Evolutionary conservation across 768 basidiomycete species (phyloP), one percentile per base, ranked within the genome.

Genomic region (Epithele typhae): DNA sequence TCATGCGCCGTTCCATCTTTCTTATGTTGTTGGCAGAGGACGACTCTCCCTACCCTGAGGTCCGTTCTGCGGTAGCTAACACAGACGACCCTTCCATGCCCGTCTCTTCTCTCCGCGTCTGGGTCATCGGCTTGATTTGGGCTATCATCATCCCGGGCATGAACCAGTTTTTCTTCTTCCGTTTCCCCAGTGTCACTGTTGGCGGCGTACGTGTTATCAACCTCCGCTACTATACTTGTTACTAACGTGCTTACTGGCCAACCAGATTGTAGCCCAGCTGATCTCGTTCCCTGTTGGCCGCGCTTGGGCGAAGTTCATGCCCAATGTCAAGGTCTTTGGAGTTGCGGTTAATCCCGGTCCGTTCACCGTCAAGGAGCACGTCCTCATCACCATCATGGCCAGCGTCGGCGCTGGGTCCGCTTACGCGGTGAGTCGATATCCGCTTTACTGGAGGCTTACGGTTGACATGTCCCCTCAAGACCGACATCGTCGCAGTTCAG

Each of bases 101-200:
- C 21, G 71, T 71, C 21, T 70, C 75, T 17, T 79, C 79, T 3
- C 48, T 68, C 18, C 64, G 67, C 21, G 55, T 55, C 11, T 68
- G 67, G 67, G 53, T 78, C 34, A 67, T 82, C 38, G 77, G 79
- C 25, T 41, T 78, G 22, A 60, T 71, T 15, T 82, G 75, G 72
- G 72, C 79, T 4, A 70, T 77, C 37, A 41, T 81, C 21, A 71
- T 82, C 36, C 76, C 79, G 10, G 80, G 79, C 27, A 64, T 79
- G 41, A 86, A 89, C 58, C 86, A 85, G 51, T 84, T 87, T 67
- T 83, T 87, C 67, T 83, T 77, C 72, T 86, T 87, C 66, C 81
- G 84, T 14, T 84, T 78, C 58, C 87, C 87, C 3, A 74, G 75
- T 25, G 79, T 88, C 11, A 68, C 70, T 19, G 73, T 89, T 50